Evolutionary conservation across 257 asterid genomes (phyloP), one percentile per base, ranked within the genome.

Genomic region (Nicotiana obtusifolia): DNA sequence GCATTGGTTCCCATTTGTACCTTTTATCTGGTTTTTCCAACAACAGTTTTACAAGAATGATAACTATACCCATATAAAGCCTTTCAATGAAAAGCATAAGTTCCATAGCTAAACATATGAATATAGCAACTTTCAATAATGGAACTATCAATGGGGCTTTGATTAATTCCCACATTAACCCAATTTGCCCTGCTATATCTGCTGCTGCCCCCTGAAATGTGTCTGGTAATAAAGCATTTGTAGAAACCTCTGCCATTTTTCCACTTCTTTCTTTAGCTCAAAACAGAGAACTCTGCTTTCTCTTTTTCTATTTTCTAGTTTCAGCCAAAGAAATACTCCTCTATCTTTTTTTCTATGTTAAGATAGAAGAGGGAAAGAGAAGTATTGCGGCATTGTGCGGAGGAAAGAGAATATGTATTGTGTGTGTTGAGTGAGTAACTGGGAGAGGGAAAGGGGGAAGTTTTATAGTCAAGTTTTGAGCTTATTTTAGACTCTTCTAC

Each of bases 81-180:
- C 99, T 88, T 87, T 96, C 99, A 69, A 91, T 24, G 91, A 96
- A 96, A 31, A 96, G 93, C 98, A 96, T 96, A 3, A 96, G 82
- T 5, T 93, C 88, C 99, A 96, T 94, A 1, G 90, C 97, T 81
- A 96, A 31, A 79, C 98, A 96, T 5, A 94, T 83, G 81, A 86
- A 91, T 35, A 96, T 92, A 19, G 92, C 87, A n/a, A 89, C 4
- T 52, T 84, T 88, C 82, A 96, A 83, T 76, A 94, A 20, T 1
- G 99, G 99, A 9, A 89, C 97, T 4, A 95, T 90, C 84, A 95
- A 65, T 65, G 99, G 98, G 68, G 90, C 91, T 30, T 88, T 94
- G 14, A 96, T 84, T 2, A 93, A 87, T 85, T 94, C 97, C 99
- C 99, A 96, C n/a, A 94, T 76, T 37, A 92, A 65, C 31, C 97